Conservation (phyloP, 2,329 filamentous ascomycete genomes). For the Graphiopsis chlorocephala region DNA sequence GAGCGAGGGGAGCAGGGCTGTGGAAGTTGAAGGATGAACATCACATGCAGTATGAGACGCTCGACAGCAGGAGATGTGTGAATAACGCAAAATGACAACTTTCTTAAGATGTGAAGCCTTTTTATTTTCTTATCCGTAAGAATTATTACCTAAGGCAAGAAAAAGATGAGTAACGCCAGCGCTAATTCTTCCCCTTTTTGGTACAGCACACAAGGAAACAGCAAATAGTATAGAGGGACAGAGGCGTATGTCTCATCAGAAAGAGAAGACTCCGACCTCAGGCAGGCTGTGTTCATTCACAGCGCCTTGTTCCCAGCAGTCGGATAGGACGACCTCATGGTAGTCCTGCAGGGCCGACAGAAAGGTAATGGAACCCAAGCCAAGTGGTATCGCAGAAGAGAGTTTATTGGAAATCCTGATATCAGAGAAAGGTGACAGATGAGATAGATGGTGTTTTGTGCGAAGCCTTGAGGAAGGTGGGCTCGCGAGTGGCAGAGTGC, state of each 20-base stretch:
- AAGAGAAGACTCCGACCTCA: background rate
- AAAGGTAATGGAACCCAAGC: background rate
- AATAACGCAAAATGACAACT: slow-evolving; percentile 19
- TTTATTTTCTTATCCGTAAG: background rate
- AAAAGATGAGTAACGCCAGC: slow-evolving; percentile 9
- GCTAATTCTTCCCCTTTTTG: slow-evolving; percentile 12
- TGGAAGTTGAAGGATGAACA: slow-evolving; percentile 38
- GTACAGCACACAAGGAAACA: slow-evolving; percentile 11
- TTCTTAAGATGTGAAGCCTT: background rate
- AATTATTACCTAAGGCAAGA: background rate
- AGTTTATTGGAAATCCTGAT: background rate
- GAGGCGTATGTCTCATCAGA: background rate
- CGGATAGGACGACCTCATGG: background rate
- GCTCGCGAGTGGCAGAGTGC: background rate
- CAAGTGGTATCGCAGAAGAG: slow-evolving; percentile 13
- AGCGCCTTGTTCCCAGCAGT: background rate
- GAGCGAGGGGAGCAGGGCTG: slow-evolving; percentile 37
- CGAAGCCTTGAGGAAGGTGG: background rate
- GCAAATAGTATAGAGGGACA: background rate
- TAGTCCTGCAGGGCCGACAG: background rate
- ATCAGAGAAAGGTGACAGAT: background rate
- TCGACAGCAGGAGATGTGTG: background rate
- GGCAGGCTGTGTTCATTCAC: background rate
- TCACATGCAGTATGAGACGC: background rate
- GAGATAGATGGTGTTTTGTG: slow-evolving; percentile 1